Evolutionary conservation across 2,329 filamentous ascomycete species (phyloP), one percentile per base, ranked within the genome.

Genomic region (Xylaria sp.): DNA sequence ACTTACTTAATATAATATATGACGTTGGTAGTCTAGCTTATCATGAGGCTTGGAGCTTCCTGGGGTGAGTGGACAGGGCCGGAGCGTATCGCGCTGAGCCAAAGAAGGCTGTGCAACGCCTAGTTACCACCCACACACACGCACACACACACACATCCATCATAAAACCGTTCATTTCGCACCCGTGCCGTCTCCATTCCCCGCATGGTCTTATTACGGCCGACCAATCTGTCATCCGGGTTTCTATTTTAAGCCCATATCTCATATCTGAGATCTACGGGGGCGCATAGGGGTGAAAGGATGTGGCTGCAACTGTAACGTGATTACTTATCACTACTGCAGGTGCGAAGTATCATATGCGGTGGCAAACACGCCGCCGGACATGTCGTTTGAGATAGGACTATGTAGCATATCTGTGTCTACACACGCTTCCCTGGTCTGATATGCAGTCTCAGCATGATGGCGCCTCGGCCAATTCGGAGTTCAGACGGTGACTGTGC

Each of bases 91-190:
- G 22, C 18, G 11, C 17, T n/a, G 39, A 54, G 38, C 41, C 39
- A 42, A 39, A 39, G 19, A 13, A 46, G 52, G 47, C 52, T 48
- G 44, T 50, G 52, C 52, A 50, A 42, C 20, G 21, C 46, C 46
- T n/a, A 46, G 11, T 22, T 34, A 34, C 29, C 29, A 34, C 29
- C 29, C 29, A 34, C 29, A 34, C 29, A 3, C 11, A n/a, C n/a
- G n/a, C n/a, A n/a, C n/a, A n/a, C 29, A 34, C 29, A 7, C 29
- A 34, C 29, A 34, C 29, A 3, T 13, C 29, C 29, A 34, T 13
- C 29, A 13, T 13, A 34, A 26, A 13, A 3, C 16, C 29, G 29
- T 34, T 34, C 16, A 7, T 34, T n/a, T n/a, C n/a, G n/a, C 11
- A 34, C 29, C 29, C 29, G 29, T 34, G 9, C 9, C 29, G 9